These are phyloP conservation scores for Tolypocladium tundrense DNA, from an alignment of 2,329 filamentous ascomycete species.

Conservation along the genomic window DNA sequence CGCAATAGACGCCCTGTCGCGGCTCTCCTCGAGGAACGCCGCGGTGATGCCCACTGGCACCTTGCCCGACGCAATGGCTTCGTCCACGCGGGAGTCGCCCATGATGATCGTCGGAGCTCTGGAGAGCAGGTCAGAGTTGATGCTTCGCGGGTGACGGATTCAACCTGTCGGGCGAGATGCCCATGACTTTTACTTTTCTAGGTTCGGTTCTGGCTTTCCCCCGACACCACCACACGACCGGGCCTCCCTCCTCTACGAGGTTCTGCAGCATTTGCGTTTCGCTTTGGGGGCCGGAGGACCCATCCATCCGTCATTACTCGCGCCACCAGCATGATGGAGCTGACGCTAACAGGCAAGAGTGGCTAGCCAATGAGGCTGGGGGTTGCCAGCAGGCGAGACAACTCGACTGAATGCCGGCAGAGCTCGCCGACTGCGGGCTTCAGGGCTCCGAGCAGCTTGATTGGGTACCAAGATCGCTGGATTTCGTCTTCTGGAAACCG, in stretches of 20 bases:
- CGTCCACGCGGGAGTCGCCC: constrained; percentile 14
- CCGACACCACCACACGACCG: neutral
- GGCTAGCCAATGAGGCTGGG: neutral
- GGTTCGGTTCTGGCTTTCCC: neutral
- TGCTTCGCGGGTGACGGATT: neutral
- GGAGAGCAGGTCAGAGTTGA: neutral
- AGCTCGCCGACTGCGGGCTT: neutral
- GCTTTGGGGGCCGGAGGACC: neutral
- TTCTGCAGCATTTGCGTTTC: neutral
- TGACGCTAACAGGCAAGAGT: neutral
- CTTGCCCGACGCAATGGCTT: constrained; percentile 23
- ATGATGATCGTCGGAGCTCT: constrained; percentile 4
- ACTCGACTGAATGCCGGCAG: neutral
- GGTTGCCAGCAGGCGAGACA: neutral
- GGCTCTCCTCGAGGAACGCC: constrained; percentile 23
- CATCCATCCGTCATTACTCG: neutral
- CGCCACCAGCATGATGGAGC: neutral
- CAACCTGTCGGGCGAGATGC: neutral
- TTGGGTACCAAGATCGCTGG: neutral
- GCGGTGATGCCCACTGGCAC: constrained; percentile 23
- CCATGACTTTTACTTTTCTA: neutral
- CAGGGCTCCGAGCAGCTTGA: neutral
- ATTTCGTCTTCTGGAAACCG: neutral
- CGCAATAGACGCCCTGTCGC: constrained; percentile 24
- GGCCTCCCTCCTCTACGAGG: neutral